Evolutionary conservation across 371 early-diverging fungal species (phyloP), one percentile per base, ranked within the genome.

Genomic region (Saksenaea vasiformis): DNA sequence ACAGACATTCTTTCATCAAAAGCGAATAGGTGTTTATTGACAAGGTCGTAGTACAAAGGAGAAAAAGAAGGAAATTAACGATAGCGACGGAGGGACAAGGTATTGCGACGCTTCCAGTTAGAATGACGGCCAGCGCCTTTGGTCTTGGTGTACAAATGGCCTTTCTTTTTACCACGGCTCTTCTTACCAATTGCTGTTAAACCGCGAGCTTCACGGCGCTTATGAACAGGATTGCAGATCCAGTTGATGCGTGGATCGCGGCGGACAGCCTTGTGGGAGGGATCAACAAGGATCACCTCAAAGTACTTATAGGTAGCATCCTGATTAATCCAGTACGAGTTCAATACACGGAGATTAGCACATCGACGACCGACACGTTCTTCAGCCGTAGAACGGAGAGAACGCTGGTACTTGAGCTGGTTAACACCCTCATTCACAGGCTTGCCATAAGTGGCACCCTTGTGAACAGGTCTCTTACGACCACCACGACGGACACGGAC

Each of bases 241-340:
- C 99, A 99, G 93, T 86, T 35, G 92, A 89, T 34, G 88, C 73
- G 72, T 63, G 95, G 83, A 80, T 99, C 99, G 73, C 95, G 95
- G 70, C 99, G 93, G 85, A 99, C 97, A 67, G 93, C 95, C 87
- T 93, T 92, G 92, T 97, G 97, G 64, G 80, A 76, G 69, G 98
- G 98, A 83, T 99, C 98, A 68, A 99, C 98, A 60, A 95, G 88
- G 82, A 99, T 99, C 73, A 98, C 97, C 84, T 99, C 99, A 84
- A 83, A 99, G 92, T 92, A 97, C 90, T 99, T 98, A 92, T 93
- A 98, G 76, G 95, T 93, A 65, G 96, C 85, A 84, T 99, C 99
- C 85, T 95, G 91, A 92, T 97, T 97, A 65, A 99, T 91, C 99
- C 98, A 98, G 95, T 99, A 99, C 61, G 96, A 96, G 92, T 96